Percentiles rank a stretch among this genome's conserved stretches.
phyloP scores from a whole-genome alignment of 108 stramenopile genomes.

The Epithemia pelagica region DNA sequence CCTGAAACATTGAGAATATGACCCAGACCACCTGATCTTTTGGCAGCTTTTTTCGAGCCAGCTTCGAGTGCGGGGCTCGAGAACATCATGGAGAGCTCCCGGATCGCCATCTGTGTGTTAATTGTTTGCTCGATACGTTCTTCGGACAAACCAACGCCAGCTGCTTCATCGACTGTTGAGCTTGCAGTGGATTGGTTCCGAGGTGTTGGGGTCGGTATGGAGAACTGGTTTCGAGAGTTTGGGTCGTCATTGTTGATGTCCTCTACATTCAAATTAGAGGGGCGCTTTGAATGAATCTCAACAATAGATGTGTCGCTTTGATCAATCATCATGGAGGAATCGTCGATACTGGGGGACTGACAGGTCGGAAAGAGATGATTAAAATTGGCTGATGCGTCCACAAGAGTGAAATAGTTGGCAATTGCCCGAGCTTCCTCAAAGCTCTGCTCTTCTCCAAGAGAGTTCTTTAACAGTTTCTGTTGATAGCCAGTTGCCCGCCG shows the following conservation, averaged over 20 bases:
- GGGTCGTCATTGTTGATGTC: slow-evolving; percentile 1
- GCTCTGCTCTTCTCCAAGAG: slow-evolving; percentile 51
- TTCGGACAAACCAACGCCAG: slow-evolving; percentile 31
- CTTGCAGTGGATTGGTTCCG: slow-evolving; percentile 51
- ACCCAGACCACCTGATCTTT: slow-evolving; percentile 6
- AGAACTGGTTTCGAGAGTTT: slow-evolving; percentile 16
- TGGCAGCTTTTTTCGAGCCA: slow-evolving; percentile 5
- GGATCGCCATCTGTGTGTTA: slow-evolving; percentile 74
- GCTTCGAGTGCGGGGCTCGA: slow-evolving; percentile 54
- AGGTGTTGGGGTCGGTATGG: slow-evolving; percentile 22
- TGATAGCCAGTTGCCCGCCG: slow-evolving; percentile 33
- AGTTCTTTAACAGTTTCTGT: slow-evolving; percentile 39
- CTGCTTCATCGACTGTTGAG: slow-evolving; percentile 54
- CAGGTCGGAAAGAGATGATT: slow-evolving; percentile 35
- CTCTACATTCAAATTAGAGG: slow-evolving; percentile 12
- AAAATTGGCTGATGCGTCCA: slow-evolving; percentile 31
- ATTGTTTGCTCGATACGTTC: slow-evolving; percentile 68
- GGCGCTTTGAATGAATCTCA: not conserved
- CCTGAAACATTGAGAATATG: slow-evolving; percentile 3
- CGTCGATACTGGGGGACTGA: slow-evolving; percentile 9
- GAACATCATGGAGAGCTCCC: slow-evolving; percentile 85
- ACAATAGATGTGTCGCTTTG: slow-evolving; percentile 12
- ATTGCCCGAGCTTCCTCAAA: slow-evolving; percentile 63
- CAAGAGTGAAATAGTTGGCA: slow-evolving; percentile 32
- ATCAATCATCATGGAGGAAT: slow-evolving; percentile 53